Evolutionary conservation across 768 basidiomycete genomes (phyloP), one percentile per base, ranked within the genome.

Genomic region (Zangia roseola): DNA sequence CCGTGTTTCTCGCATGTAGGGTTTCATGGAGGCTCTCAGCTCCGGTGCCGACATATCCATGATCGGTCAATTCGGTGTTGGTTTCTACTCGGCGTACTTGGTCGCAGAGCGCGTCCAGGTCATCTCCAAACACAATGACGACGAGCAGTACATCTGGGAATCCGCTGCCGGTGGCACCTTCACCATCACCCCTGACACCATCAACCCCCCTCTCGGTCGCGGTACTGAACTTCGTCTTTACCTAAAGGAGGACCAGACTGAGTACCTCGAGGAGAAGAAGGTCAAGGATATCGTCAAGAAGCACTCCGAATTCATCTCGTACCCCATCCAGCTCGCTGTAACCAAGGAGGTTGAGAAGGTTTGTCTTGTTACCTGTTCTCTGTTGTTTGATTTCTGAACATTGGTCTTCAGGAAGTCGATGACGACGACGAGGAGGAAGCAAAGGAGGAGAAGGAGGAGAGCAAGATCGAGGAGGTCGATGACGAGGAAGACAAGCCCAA

Each of bases 121-220:
- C 68, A 88, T 97, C 74, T 93, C 94, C 57, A 99, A 99, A 77
- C 94, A 99, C 82, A 98, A 99, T 65, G 95, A 98, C 63, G 95
- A 98, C 70, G 97, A 98, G 76, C 95, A 98, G 74, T 98, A 99
- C 78, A 94, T 99, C 73, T 99, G 95, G 97, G 95, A 99, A 81
- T 99, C 95, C n/a, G 88, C 97, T 55, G 95, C 95, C 26, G 97
- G 95, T 68, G 97, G 95, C 48, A 99, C 95, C 44, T 99, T 98
- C 79, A 98, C 97, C 65, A 97, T 99, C 76, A 97, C 94, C 41
- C 86, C 76, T 50, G 95, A 98, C 71, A 90, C 84, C 53, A 74
- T 86, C 69, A 94, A 94, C 77, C 84, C 88, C 20, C 81, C 90
- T 56, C 81, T 99, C 48, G 91, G 90, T 49, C 94, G 97, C 68